Percentiles rank a stretch among this genome's conserved stretches.
Evolutionary conservation across 129 eudicot genomes (phyloP).

Genomic region (Lactuca saligna): DNA sequence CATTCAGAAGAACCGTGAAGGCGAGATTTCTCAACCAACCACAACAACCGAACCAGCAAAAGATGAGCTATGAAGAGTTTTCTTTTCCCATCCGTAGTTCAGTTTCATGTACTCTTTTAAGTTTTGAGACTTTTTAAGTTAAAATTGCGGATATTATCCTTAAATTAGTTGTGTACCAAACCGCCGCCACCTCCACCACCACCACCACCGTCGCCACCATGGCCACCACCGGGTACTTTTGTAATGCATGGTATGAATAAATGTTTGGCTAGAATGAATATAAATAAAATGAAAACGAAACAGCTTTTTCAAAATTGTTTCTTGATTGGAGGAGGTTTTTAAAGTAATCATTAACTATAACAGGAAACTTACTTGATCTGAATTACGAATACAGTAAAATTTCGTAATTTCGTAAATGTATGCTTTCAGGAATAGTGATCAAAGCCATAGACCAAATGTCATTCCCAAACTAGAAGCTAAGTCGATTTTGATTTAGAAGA

Average conservation of each 20-base stretch:
- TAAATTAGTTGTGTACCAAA: conserved; percentile 21
- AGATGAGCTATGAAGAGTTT: conserved; percentile 58
- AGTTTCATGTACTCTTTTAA: conserved; percentile 20
- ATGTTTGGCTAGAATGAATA: conserved; percentile 24
- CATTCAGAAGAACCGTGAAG: conserved; percentile 72
- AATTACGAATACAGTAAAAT: too few relatives aligned
- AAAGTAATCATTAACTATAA: too few relatives aligned
- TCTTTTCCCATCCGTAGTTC: conserved; percentile 18
- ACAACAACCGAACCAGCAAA: conserved; percentile 32
- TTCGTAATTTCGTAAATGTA: too few relatives aligned
- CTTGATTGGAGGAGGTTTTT: neutral
- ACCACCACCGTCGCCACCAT: neutral
- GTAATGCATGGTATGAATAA: conserved; percentile 30
- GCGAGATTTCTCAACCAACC: conserved; percentile 28
- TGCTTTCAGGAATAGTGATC: too few relatives aligned
- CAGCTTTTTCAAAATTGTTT: neutral
- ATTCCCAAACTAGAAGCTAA: too few relatives aligned
- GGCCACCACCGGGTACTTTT: neutral
- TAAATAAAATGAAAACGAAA: conserved; percentile 19
- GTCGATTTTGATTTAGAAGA: too few relatives aligned
- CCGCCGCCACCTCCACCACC: neutral
- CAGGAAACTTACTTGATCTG: too few relatives aligned
- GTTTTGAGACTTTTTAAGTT: conserved; percentile 20
- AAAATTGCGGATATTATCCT: conserved; percentile 19
- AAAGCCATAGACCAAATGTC: too few relatives aligned